These are phyloP conservation scores for Arabidopsis hybrid DNA, from an alignment of 441 rosid genomes.

Conservation along the genomic window DNA sequence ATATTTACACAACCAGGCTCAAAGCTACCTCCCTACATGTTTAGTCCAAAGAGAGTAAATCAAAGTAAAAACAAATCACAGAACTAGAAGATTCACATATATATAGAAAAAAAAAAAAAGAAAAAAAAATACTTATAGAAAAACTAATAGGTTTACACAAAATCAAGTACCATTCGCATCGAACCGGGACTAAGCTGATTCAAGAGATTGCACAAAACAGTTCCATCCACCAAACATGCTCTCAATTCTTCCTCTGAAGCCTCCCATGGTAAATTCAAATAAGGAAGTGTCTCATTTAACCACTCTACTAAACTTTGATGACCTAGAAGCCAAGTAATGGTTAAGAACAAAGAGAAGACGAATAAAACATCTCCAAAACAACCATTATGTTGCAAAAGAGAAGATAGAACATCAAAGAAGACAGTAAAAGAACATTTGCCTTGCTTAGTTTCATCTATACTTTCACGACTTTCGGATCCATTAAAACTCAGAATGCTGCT, in stretches of 20 bases:
- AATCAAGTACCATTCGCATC: slow-evolving; percentile 52
- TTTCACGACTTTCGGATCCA: slow-evolving; percentile 48
- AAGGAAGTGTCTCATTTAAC: slow-evolving; percentile 57
- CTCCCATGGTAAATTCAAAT: slow-evolving; percentile 52
- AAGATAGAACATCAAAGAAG: slow-evolving; percentile 20
- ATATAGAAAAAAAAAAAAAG: not conserved
- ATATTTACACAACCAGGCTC: slow-evolving; percentile 48
- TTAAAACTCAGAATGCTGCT: slow-evolving; percentile 41
- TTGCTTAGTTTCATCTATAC: slow-evolving; percentile 50
- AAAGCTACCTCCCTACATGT: slow-evolving; percentile 47
- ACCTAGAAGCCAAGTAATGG: slow-evolving; percentile 46
- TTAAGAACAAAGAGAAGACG: slow-evolving; percentile 2
- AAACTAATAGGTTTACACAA: not conserved
- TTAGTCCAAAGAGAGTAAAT: slow-evolving; percentile 26
- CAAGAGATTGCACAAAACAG: slow-evolving; percentile 55
- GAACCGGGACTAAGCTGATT: slow-evolving; percentile 60
- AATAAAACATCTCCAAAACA: not conserved
- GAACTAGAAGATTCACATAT: slow-evolving; percentile 9
- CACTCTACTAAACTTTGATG: slow-evolving; percentile 56
- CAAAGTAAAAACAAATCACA: slow-evolving; percentile 15
- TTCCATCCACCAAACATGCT: slow-evolving; percentile 57
- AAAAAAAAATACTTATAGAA: not conserved
- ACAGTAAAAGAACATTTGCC: slow-evolving; percentile 5
- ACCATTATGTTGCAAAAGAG: not conserved
- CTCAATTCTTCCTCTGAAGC: slow-evolving; percentile 60